A percentile compares a stretch with the other conserved stretches of the same genome.
These are phyloP conservation scores for Aphanocladium album DNA, from an alignment of 2,329 filamentous ascomycete genomes.

Conservation along the genomic window DNA sequence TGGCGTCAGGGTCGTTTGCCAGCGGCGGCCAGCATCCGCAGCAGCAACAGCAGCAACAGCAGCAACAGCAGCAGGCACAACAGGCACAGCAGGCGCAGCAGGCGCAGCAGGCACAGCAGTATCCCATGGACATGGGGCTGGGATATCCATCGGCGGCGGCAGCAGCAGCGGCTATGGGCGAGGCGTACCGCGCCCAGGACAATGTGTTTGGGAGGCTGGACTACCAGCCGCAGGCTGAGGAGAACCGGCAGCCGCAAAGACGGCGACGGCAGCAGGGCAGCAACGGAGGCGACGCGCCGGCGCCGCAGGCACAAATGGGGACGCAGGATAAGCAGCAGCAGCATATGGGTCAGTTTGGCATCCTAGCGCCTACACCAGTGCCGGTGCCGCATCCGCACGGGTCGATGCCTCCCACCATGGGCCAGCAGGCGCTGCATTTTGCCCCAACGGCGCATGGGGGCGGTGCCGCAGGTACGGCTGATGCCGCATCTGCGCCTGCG, in stretches of 20 bases:
- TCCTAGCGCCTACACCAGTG: slow-evolving; percentile 33
- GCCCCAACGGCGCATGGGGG: slow-evolving; percentile 10
- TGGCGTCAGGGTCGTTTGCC: slow-evolving; percentile 4
- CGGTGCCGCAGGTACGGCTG: not conserved
- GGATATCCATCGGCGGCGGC: slow-evolving; percentile 1
- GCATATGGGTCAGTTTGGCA: slow-evolving; percentile 38
- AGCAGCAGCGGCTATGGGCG: not conserved
- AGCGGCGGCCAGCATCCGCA: slow-evolving; percentile 3
- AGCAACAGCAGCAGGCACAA: slow-evolving; percentile 16
- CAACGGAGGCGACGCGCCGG: slow-evolving; percentile 15
- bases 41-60: slow-evolving; percentile 18
- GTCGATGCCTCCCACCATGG: not conserved
- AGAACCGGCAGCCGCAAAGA: slow-evolving; percentile 1
- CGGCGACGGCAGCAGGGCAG: slow-evolving; percentile 7
- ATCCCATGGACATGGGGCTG: slow-evolving; percentile 4
- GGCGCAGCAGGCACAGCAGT: slow-evolving; percentile 14
- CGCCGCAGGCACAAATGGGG: slow-evolving; percentile 19
- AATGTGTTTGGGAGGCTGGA: slow-evolving; percentile 10
- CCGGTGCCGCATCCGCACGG: slow-evolving; percentile 11
- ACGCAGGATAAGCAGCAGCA: slow-evolving; percentile 3
- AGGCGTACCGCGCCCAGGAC: slow-evolving; percentile 3
- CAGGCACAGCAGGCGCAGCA: slow-evolving; percentile 18
- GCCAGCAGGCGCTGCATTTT: slow-evolving; percentile 5
- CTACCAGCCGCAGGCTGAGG: slow-evolving; percentile 3
- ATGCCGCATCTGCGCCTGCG: slow-evolving; percentile 20